A percentile compares a stretch with the other conserved stretches of the same genome.
phyloP scores from a whole-genome alignment of 1,284 basidiomycete species.

The Rhodotorula mucilaginosa region DNA sequence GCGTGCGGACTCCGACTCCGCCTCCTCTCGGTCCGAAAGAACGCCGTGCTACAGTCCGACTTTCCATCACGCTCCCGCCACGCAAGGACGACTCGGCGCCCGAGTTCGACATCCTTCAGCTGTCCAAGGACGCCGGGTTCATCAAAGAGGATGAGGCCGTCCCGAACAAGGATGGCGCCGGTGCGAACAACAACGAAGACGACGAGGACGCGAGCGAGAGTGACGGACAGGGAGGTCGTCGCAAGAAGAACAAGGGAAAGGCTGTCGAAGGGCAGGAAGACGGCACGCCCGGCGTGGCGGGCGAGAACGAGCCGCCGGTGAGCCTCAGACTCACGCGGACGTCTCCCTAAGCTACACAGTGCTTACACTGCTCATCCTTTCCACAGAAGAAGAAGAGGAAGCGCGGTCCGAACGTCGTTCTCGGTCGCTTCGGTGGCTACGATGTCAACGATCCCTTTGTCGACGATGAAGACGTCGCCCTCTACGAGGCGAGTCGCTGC shows the following conservation, averaged over 20 bases:
- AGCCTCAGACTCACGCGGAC: neutral
- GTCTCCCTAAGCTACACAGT: conserved; percentile 2
- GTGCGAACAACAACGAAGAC: conserved; percentile 45
- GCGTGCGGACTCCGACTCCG: conserved; percentile 13
- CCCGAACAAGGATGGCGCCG: conserved; percentile 54
- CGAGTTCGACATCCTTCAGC: conserved; percentile 62
- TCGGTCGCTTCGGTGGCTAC: conserved; percentile 57
- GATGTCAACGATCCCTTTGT: conserved; percentile 92
- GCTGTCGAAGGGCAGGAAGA: conserved; percentile 44
- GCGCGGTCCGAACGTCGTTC: conserved; percentile 35
- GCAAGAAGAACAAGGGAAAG: conserved; percentile 46
- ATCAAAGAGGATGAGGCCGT: conserved; percentile 14
- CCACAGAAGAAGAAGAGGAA: conserved; percentile 60
- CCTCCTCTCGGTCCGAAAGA: conserved; percentile 18
- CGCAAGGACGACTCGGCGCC: conserved; percentile 58
- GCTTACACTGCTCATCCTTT: too few relatives aligned
- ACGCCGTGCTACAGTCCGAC: conserved; percentile 49
- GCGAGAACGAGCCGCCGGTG: conserved; percentile 21
- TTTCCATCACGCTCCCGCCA: conserved; percentile 64
- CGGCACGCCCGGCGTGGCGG: conserved; percentile 51
- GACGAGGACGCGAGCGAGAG: conserved; percentile 55
- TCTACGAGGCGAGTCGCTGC: conserved; percentile 69
- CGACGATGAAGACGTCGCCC: conserved; percentile 88
- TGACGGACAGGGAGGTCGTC: conserved; percentile 54
- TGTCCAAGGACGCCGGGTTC: conserved; percentile 60